Percentiles rank a stretch among this genome's conserved stretches.
Evolutionary conservation across 768 basidiomycete species (phyloP).

Genomic region (Cystobasidium onofrii): DNA sequence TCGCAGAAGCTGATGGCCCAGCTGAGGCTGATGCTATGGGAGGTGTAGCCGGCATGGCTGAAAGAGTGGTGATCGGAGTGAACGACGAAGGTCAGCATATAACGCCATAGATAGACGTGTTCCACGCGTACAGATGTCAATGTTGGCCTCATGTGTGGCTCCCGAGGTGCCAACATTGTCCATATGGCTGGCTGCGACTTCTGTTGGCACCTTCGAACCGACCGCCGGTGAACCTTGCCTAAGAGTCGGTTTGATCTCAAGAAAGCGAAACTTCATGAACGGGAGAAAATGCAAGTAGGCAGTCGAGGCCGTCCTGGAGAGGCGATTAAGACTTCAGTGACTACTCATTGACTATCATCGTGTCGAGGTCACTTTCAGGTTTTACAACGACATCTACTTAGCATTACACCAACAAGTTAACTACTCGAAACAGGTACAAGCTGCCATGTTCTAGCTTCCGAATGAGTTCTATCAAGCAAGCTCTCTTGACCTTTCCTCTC

Average conservation of each 20-base stretch:
- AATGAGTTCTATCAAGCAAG: slow-evolving; percentile 13
- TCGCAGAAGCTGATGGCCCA: not conserved
- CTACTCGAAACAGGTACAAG: not conserved
- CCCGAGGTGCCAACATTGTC: not conserved
- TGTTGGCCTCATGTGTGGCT: not conserved
- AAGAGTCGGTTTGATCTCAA: not conserved
- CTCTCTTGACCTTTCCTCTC: slow-evolving; percentile 13
- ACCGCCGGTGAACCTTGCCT: not conserved
- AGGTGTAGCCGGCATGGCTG: not conserved
- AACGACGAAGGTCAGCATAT: not conserved
- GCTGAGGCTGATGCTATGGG: not conserved
- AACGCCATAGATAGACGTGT: not conserved
- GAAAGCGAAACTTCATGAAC: not conserved
- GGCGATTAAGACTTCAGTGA: not conserved
- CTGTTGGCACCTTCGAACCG: too few relatives aligned
- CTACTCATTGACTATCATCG: not conserved
- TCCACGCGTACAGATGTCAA: not conserved
- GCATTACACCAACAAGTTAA: not conserved
- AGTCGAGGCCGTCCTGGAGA: too few relatives aligned
- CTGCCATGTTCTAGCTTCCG: slow-evolving; percentile 3
- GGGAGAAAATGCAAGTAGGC: not conserved
- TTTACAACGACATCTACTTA: not conserved
- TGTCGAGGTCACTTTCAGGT: not conserved
- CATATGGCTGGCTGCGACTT: too few relatives aligned
- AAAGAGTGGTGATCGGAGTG: not conserved